Conservation (phyloP, 2,329 filamentous ascomycete species). For the Immersiporthe knoxdaviesiana region DNA sequence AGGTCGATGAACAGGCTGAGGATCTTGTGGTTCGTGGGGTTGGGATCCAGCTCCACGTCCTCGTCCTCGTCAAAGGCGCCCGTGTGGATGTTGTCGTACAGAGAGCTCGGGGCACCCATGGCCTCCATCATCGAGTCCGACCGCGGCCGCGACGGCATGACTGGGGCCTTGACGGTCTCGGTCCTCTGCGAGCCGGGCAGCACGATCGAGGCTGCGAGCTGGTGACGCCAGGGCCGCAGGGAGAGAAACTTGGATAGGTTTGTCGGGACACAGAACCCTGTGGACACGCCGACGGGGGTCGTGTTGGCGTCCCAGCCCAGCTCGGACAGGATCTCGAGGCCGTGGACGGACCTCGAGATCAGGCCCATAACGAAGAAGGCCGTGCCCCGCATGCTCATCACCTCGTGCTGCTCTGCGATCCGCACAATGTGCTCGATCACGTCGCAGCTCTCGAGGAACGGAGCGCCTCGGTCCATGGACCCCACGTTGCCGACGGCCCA, state of each 20-base stretch:
- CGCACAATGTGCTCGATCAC: slow-evolving; percentile 85
- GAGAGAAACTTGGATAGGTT: slow-evolving; percentile 80
- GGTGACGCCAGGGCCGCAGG: slow-evolving; percentile 62
- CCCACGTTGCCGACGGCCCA: slow-evolving; percentile 99
- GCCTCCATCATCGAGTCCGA: slow-evolving; percentile 41
- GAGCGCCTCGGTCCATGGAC: slow-evolving; percentile 95
- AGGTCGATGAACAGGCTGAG: slow-evolving; percentile 84
- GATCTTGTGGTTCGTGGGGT: slow-evolving; percentile 71
- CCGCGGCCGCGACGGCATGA: slow-evolving; percentile 45
- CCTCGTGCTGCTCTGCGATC: slow-evolving; percentile 85
- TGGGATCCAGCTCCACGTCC: slow-evolving; percentile 43
- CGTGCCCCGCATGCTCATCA: slow-evolving; percentile 92
- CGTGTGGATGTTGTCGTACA: slow-evolving; percentile 23
- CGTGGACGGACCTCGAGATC: slow-evolving; percentile 89
- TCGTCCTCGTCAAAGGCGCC: slow-evolving; percentile 30
- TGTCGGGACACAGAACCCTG: slow-evolving; percentile 85
- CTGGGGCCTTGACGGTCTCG: slow-evolving; percentile 48
- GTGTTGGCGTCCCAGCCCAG: slow-evolving; percentile 92
- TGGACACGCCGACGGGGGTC: slow-evolving; percentile 77
- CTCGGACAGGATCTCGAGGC: slow-evolving; percentile 86
- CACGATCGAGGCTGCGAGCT: slow-evolving; percentile 50
- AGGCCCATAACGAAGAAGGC: slow-evolving; percentile 95
- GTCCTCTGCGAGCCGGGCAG: slow-evolving; percentile 59
- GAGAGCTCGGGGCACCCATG: slow-evolving; percentile 28
- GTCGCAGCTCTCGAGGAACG: slow-evolving; percentile 87